These are phyloP conservation scores for Clarireedia paspali DNA, from an alignment of 2,329 filamentous ascomycete genomes.

Conservation along the genomic window DNA sequence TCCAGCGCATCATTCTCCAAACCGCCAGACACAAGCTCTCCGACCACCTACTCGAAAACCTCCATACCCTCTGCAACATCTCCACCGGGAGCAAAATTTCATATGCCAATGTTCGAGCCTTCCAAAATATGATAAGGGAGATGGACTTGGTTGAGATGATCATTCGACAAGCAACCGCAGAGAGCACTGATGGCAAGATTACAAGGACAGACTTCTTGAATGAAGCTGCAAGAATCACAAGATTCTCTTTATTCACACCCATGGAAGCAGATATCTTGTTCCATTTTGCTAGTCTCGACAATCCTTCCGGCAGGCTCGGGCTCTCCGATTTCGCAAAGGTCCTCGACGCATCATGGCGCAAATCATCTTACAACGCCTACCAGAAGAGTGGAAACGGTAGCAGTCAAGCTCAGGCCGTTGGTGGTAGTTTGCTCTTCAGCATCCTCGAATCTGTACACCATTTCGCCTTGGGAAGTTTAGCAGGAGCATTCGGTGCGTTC, in stretches of 20 bases:
- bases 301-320: conserved; percentile 76
- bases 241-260: conserved; percentile 93
- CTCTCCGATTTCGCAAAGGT: conserved; percentile 88
- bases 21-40: conserved; percentile 94
- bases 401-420: conserved; percentile 44
- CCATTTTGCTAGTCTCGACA: conserved; percentile 91
- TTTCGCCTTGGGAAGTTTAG: conserved; percentile 81
- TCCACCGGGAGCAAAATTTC: conserved; percentile 87
- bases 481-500: conserved; percentile 95
- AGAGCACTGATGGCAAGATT: conserved; percentile 85
- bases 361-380: conserved; percentile 33
- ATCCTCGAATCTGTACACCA: conserved; percentile 77
- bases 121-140: conserved; percentile 95
- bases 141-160: conserved; percentile 97
- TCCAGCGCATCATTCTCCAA: conserved; percentile 92
- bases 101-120: conserved; percentile 93
- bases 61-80: conserved; percentile 92
- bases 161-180: conserved; percentile 74
- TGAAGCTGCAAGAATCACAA: conserved; percentile 81
- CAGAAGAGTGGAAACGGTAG: conserved; percentile 30
- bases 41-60: conserved; percentile 85
- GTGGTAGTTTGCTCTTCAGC: conserved; percentile 51
- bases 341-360: conserved; percentile 85
- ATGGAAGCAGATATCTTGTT: conserved; percentile 99
- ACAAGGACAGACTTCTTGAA: conserved; percentile 90